Evolutionary conservation across 1,284 basidiomycete genomes (phyloP), one percentile per base, ranked within the genome.

Genomic region (Xanthoconium separans): DNA sequence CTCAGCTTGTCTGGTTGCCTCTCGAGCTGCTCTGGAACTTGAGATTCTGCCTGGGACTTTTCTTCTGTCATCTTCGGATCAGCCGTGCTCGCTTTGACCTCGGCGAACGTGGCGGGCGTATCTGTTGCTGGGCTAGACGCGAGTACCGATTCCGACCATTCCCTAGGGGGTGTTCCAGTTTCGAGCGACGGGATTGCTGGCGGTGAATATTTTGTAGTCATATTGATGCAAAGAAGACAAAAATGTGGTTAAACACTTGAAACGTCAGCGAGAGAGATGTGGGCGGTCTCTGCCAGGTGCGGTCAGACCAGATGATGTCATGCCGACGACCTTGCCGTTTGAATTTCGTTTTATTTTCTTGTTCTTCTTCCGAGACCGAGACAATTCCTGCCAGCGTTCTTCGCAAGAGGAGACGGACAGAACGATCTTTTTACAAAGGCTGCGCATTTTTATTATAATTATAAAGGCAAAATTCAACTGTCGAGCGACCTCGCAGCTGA

Each of bases 301-400:
- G 58, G 53, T 42, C 9, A 27, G 61, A 46, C 62, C 47, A 47
- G 45, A 37, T 65, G 63, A 65, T 65, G 66, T 65, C 66, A 69
- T 69, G 63, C 63, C 65, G 64, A 41, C n/a, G 37, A 40, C 43
- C 0, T 27, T 53, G 65, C 65, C 61, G 13, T 34, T 41, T 41
- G 24, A 50, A 49, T 47, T 57, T 36, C 30, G 20, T n/a, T n/a
- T n/a, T 22, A 30, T 51, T 37, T 34, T 24, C 33, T 34, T 1
- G 24, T 18, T 2, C 11, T 20, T 36, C 29, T 4, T 42, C 37
- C 29, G 55, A 51, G 31, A 24, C 54, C 27, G n/a, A 34, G 31
- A 33, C 31, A 31, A 31, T 8, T 2, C 11, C 13, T 11, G 7
- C 13, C 34, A n/a, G 3, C 34, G 27, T 4, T 7, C 33, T 16